A percentile compares a stretch with the other conserved stretches of the same genome.
phyloP scores from a whole-genome alignment of 306 rosid species.

The Rosa chinensis region DNA sequence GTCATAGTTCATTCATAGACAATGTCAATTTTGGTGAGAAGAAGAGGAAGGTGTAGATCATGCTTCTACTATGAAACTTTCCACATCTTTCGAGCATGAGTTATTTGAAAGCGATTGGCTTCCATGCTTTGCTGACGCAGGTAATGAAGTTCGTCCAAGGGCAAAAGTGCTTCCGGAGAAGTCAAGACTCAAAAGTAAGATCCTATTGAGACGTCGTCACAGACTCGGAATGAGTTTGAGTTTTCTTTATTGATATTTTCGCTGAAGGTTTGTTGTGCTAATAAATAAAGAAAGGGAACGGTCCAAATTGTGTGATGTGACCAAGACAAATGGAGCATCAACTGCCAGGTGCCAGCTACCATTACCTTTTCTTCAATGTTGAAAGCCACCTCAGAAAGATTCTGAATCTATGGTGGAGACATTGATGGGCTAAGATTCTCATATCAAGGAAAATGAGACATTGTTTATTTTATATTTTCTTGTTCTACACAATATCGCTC shows the following conservation, averaged over 20 bases:
- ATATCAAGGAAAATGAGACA: neutral
- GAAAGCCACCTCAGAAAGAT: conserved; percentile 13
- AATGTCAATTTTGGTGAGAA: neutral
- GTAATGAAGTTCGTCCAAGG: neutral
- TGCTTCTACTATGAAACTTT: neutral
- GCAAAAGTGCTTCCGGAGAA: conserved; percentile 3
- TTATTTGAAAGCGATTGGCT: neutral
- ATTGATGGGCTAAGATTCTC: conserved; percentile 17
- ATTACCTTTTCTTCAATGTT: neutral
- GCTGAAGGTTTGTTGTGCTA: neutral
- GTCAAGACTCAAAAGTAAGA: neutral
- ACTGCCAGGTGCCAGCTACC: neutral
- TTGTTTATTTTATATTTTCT: neutral
- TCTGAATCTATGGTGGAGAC: conserved; percentile 21
- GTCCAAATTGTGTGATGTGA: conserved; percentile 9
- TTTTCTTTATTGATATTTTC: neutral
- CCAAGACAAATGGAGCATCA: conserved; percentile 15
- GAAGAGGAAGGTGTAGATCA: neutral
- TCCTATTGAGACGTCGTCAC: neutral
- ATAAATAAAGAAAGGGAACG: neutral
- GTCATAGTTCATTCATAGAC: neutral
- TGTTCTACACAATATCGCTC: neutral
- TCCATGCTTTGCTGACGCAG: neutral
- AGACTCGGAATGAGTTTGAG: neutral
- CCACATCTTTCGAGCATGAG: neutral